A percentile compares a stretch with the other conserved stretches of the same genome.
These are phyloP conservation scores for Coemansia sp. DNA, from an alignment of 192 early-diverging fungal species.

Conservation along the genomic window DNA sequence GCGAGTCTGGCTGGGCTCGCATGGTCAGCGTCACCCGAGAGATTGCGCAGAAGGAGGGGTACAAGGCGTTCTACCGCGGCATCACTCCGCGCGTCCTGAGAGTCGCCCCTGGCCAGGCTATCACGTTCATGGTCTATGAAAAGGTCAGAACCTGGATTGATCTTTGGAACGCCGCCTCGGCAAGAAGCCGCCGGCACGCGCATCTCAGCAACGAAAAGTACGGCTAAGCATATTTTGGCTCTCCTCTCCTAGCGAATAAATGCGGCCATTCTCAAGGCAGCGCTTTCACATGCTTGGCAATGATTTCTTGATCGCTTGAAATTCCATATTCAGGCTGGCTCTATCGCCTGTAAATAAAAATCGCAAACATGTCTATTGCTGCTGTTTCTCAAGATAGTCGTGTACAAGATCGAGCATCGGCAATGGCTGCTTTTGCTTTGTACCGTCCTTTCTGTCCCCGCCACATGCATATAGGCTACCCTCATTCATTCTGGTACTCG, in stretches of 20 bases:
- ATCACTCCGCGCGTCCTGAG: slow-evolving; percentile 89
- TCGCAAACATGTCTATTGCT: not conserved
- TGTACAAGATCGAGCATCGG: slow-evolving; percentile 5
- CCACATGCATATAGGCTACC: not conserved
- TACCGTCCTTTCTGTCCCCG: not conserved
- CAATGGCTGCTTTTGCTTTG: not conserved
- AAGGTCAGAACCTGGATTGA: slow-evolving; percentile 78
- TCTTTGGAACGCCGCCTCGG: slow-evolving; percentile 28
- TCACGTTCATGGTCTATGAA: slow-evolving; percentile 95
- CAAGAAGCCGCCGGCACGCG: slow-evolving; percentile 12
- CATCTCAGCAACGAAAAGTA: slow-evolving; percentile 34
- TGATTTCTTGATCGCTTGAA: not conserved
- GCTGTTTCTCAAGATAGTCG: not conserved
- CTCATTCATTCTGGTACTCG: not conserved
- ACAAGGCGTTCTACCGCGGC: slow-evolving; percentile 93
- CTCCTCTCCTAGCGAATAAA: no score
- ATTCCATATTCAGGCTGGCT: no score
- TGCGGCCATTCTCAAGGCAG: no score
- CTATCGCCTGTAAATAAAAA: no score
- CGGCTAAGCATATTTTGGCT: slow-evolving; percentile 8
- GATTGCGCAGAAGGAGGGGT: slow-evolving; percentile 88
- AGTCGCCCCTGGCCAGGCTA: slow-evolving; percentile 95
- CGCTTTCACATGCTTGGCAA: not conserved
- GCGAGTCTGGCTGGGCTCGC: slow-evolving; percentile 76
- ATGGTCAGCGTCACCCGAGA: slow-evolving; percentile 76